Conservation (phyloP, 1,284 basidiomycete genomes). For the Tremellales sp. region DNA sequence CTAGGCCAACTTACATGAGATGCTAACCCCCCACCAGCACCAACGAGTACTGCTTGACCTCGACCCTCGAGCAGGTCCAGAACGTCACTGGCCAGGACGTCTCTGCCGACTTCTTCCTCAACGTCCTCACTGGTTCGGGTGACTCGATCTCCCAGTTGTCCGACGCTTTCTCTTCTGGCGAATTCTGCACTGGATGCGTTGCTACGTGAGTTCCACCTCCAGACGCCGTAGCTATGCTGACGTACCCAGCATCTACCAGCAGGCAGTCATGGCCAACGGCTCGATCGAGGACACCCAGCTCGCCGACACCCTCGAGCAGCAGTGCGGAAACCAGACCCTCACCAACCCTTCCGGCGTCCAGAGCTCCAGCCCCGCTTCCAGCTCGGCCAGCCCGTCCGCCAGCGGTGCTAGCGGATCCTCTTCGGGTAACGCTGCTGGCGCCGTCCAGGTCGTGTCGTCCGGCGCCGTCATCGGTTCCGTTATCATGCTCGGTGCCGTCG, state of each 20-base stretch:
- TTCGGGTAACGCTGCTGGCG: neutral
- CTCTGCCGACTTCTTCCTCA: constrained; percentile 21
- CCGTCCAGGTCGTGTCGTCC: neutral
- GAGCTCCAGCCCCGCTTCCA: neutral
- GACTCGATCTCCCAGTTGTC: constrained; percentile 10
- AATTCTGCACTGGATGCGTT: constrained; percentile 42
- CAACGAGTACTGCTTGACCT: constrained; percentile 34
- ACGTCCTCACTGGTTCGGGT: constrained; percentile 22
- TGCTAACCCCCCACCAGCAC: constrained; percentile 15
- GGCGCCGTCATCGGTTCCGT: neutral
- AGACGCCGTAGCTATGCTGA: neutral
- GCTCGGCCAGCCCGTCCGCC: neutral
- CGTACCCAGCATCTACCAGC: constrained; percentile 29
- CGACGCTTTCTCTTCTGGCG: constrained; percentile 17
- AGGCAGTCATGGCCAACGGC: constrained; percentile 31
- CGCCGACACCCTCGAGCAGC: constrained; percentile 21
- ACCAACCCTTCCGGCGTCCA: neutral
- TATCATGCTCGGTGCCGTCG: constrained; percentile 1
- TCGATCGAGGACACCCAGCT: constrained; percentile 22
- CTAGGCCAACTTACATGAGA: neutral
- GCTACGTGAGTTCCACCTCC: constrained; percentile 20
- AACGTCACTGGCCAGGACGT: constrained; percentile 26
- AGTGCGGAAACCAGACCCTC: constrained; percentile 15
- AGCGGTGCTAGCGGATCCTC: neutral
- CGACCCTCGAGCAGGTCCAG: constrained; percentile 34